These are phyloP conservation scores for Pelargonium nanum DNA, from an alignment of 345 rosid genomes.

Conservation along the genomic window DNA sequence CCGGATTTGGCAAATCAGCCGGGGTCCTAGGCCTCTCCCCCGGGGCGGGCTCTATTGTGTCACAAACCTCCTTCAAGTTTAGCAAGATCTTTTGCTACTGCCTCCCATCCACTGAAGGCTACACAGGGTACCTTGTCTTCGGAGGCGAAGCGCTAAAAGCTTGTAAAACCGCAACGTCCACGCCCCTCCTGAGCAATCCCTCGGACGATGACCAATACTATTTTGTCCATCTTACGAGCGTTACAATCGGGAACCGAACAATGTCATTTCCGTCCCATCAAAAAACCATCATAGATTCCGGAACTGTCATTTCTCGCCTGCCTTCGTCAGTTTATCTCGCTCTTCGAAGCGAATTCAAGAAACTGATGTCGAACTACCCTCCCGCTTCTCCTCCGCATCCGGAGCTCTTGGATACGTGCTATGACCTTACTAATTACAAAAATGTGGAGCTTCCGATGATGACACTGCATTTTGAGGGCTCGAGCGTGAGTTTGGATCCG, in stretches of 20 bases:
- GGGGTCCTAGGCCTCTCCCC: slow-evolving; percentile 20
- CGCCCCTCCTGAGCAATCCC: neutral
- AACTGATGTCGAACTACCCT: slow-evolving; percentile 11
- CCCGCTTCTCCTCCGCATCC: neutral
- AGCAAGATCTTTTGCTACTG: slow-evolving; percentile 17
- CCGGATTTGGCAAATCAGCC: neutral
- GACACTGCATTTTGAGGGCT: slow-evolving; percentile 17
- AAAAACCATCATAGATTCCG: slow-evolving; percentile 20
- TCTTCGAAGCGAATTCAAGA: slow-evolving; percentile 11
- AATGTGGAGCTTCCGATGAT: slow-evolving; percentile 7
- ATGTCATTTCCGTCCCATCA: slow-evolving; percentile 2
- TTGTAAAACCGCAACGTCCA: slow-evolving; percentile 4
- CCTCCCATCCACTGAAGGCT: slow-evolving; percentile 8
- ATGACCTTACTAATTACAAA: slow-evolving; percentile 8
- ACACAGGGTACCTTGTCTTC: slow-evolving; percentile 12
- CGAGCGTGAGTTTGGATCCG: slow-evolving; percentile 15
- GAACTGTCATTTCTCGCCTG: slow-evolving; percentile 19
- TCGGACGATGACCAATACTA: neutral
- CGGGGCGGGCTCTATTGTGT: slow-evolving; percentile 4
- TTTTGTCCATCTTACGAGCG: slow-evolving; percentile 12
- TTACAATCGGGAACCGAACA: slow-evolving; percentile 12
- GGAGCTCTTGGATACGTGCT: slow-evolving; percentile 13
- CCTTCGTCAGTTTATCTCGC: slow-evolving; percentile 9
- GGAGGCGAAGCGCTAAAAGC: slow-evolving; percentile 7
- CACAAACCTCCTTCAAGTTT: slow-evolving; percentile 5